Base-by-base conservation (phyloP, 2,329 filamentous ascomycete genomes). In the Pseudonectria foliicola region DNA sequence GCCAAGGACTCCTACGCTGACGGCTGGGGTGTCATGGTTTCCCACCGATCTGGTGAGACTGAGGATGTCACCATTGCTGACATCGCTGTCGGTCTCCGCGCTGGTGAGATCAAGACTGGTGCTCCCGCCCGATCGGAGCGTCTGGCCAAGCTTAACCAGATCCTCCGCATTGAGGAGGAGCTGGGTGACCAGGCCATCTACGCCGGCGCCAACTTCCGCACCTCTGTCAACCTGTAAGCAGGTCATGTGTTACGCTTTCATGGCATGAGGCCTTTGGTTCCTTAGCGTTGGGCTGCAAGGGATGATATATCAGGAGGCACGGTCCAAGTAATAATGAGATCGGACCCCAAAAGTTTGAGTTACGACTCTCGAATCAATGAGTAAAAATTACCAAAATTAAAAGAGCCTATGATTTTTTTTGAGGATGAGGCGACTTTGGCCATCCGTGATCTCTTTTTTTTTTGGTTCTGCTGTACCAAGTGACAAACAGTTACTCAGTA, bases 61-160 rank as follows among this genome's bases (percentile, higher is more conserved):
- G 92, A 96, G 73, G 92, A 98, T 73, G 92, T 98, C 56, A 98
- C 92, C 68, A 98, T 98, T 64, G 83, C 92, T 54, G 92, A 98
- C 64, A 92, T 98, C 54, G 88, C 89, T 49, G 92, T 98, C 54
- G 92, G 92, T 73, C 85, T 98, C 61, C 86, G 92, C 57, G 73
- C 89, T 57, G 92, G 92, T 53, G 87, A 98, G 78, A 96, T 98
- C 80, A 95, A 95, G 86, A 94, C 89, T 50, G 89, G 89, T 78
- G 90, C 90, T 46, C 92, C 92, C 54, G 85, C 84, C 63, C 84
- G 92, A 60, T 95, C 90, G 55, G 92, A 98, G 80, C 89, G 92
- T 75, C 79, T 96, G 53, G 92, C 92, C 67, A 98, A 98, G 80
- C 85, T 98, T 63, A 98, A 98, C 85, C 92, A 98, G 77, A 95